Conservation (phyloP, 768 basidiomycete genomes). For the Hericium rajendrae region DNA sequence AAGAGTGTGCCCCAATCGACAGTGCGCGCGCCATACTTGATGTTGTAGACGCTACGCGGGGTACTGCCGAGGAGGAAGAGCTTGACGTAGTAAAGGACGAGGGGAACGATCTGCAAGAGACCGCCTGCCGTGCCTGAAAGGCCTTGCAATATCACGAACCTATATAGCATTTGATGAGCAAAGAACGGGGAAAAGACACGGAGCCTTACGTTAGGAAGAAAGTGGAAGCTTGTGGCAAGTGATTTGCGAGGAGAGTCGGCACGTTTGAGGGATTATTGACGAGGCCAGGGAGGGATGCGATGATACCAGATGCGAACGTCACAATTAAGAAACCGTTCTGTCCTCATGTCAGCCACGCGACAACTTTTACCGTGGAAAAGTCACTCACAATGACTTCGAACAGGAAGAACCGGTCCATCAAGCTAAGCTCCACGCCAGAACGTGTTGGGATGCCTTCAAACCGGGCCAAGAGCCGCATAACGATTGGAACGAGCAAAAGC, state of each 20-base stretch:
- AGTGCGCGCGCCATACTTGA: conserved; percentile 64
- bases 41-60: conserved; percentile 72
- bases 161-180: conserved; percentile 17
- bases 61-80: conserved; percentile 81
- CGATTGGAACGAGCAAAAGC: conserved; percentile 82
- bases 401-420: conserved; percentile 89
- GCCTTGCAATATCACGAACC: conserved; percentile 74
- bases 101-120: conserved; percentile 66
- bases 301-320: conserved; percentile 75
- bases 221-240: conserved; percentile 75
- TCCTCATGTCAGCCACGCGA: not conserved
- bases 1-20: conserved; percentile 73
- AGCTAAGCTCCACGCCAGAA: conserved; percentile 74
- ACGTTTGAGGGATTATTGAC: conserved; percentile 59
- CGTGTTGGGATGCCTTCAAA: conserved; percentile 88
- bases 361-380: not conserved
- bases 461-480: conserved; percentile 68
- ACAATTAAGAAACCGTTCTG: conserved; percentile 94
- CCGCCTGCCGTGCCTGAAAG: conserved; percentile 71
- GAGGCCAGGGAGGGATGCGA: conserved; percentile 56
- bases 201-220: conserved; percentile 77
- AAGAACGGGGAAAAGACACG: not conserved
- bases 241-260: conserved; percentile 61
- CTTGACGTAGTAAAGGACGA: conserved; percentile 87
- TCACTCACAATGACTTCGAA: conserved; percentile 79